Evolutionary conservation across 2,329 filamentous ascomycete species (phyloP).

Genomic region (Ceratocystiopsis brevicomis): DNA sequence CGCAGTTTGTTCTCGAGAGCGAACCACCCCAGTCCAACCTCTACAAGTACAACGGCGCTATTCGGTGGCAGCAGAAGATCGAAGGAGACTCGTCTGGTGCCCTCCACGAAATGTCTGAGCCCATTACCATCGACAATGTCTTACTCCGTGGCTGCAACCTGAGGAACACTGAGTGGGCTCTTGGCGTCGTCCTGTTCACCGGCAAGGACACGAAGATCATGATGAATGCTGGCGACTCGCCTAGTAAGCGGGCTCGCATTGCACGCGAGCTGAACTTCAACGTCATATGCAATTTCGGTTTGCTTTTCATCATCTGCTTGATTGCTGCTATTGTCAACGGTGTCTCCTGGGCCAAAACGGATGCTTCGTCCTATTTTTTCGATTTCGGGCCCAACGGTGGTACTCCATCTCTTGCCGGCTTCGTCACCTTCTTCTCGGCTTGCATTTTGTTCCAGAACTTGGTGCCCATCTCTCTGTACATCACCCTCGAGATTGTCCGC

Average conservation of each 20-base stretch:
- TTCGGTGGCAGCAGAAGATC: slow-evolving; percentile 67
- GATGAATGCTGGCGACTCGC: slow-evolving; percentile 92
- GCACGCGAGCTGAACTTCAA: slow-evolving; percentile 92
- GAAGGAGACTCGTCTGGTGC: slow-evolving; percentile 38
- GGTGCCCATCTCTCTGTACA: slow-evolving; percentile 95
- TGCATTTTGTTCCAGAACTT: slow-evolving; percentile 96
- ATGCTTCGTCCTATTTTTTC: slow-evolving; percentile 63
- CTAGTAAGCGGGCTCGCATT: slow-evolving; percentile 80
- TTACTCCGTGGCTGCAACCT: slow-evolving; percentile 84
- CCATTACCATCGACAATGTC: slow-evolving; percentile 87
- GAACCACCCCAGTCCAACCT: slow-evolving; percentile 84
- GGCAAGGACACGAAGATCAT: slow-evolving; percentile 97
- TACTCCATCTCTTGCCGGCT: slow-evolving; percentile 58
- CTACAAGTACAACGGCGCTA: slow-evolving; percentile 82
- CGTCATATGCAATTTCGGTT: slow-evolving; percentile 86
- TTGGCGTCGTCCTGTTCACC: slow-evolving; percentile 85
- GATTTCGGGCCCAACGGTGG: slow-evolving; percentile 71
- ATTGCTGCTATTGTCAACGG: slow-evolving; percentile 73
- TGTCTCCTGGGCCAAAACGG: slow-evolving; percentile 53
- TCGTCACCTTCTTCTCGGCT: slow-evolving; percentile 92
- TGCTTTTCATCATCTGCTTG: slow-evolving; percentile 79
- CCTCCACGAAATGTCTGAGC: slow-evolving; percentile 67
- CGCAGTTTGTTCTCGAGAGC: slow-evolving; percentile 76
- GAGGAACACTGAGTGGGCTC: slow-evolving; percentile 87
- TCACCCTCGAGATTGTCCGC: slow-evolving; percentile 87